Base-by-base conservation (phyloP, 169 alveolate species). In the Babesia caballi region DNA sequence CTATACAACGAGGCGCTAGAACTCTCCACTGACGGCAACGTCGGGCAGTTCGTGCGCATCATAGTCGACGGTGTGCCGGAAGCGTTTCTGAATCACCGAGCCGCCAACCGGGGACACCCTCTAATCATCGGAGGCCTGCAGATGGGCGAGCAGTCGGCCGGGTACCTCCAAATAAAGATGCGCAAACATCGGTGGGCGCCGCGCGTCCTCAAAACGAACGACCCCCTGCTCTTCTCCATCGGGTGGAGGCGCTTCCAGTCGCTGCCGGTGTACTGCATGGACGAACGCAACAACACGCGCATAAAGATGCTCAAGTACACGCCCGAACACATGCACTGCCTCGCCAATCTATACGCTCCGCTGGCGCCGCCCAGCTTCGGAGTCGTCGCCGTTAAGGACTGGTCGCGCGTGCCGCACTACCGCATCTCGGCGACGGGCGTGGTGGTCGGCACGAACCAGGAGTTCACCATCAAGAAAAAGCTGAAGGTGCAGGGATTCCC, bases 221-320 rank as follows among this genome's bases (percentile, higher is more conserved):
- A 98, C 75, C 99, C 99, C 5, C 81, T 98, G 36, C 92, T 97
- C 8, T 87, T 97, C 81, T 94, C 99, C 23, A 91, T 97, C n/a
- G 99, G 99, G 2, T 98, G 99, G 99, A 88, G 99, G 42, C 92
- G 99, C 53, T 98, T 96, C 84, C 98, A 98, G 83, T 92, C 99
- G n/a, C 74, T 97, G 19, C 99, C 99, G 6, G 74, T 95, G 9
- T 96, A 84, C 73, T 94, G 98, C 66, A 90, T 97, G 44, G 97
- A 97, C 77, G 99, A 98, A 82, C 88, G 97, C 57, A 94, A 95
- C 82, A 93, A 93, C 57, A 93, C 93, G 19, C 86, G 93, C 40
- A 63, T 68, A 21, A 61, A 84, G 63, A 85, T 58, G 73, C 65
- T 82, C 33, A 88, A 96, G 87, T 98, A 98, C 83, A 97, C 99